These are phyloP conservation scores for Rickenella mellea DNA, from an alignment of 768 basidiomycete species.

Conservation along the genomic window DNA sequence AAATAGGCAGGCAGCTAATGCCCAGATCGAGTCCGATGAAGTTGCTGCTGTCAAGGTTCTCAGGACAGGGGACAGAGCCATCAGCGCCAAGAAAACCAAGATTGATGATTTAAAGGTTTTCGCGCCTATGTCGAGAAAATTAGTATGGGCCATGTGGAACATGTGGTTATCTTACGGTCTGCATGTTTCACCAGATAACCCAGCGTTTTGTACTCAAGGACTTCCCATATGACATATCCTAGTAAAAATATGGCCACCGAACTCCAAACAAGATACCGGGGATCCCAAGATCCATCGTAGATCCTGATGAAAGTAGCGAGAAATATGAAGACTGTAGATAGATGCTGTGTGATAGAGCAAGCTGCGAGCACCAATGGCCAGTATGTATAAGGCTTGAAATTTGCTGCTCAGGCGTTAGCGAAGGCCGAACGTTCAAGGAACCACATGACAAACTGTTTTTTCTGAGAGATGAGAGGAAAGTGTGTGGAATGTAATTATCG, in stretches of 20 bases:
- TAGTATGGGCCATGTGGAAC: background rate
- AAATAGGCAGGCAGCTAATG: constrained; percentile 79
- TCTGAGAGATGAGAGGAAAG: constrained; percentile 71
- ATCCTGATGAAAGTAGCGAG: constrained; percentile 70
- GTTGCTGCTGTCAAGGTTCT: constrained; percentile 90
- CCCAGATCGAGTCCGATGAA: constrained; percentile 96
- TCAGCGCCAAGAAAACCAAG: constrained; percentile 79
- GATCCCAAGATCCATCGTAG: constrained; percentile 53
- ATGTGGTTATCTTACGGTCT: constrained; percentile 21
- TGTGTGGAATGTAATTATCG: constrained; percentile 78
- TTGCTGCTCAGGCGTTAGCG: constrained; percentile 38
- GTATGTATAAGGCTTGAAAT: constrained; percentile 73
- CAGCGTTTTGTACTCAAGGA: constrained; percentile 37
- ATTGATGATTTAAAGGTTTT: constrained; percentile 74
- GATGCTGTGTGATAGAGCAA: constrained; percentile 76
- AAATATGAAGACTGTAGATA: constrained; percentile 75
- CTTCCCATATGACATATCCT: constrained; percentile 58
- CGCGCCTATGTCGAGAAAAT: constrained; percentile 36
- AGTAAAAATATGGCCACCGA: constrained; percentile 49
- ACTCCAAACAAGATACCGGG: constrained; percentile 57
- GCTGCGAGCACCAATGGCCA: constrained; percentile 61
- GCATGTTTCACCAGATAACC: constrained; percentile 14
- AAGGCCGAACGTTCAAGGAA: constrained; percentile 1
- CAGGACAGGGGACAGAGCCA: constrained; percentile 86
- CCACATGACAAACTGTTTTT: constrained; percentile 55